A percentile compares a stretch with the other conserved stretches of the same genome.
phyloP scores from a whole-genome alignment of 768 basidiomycete genomes.

The Lepiota brunneoincarnata region DNA sequence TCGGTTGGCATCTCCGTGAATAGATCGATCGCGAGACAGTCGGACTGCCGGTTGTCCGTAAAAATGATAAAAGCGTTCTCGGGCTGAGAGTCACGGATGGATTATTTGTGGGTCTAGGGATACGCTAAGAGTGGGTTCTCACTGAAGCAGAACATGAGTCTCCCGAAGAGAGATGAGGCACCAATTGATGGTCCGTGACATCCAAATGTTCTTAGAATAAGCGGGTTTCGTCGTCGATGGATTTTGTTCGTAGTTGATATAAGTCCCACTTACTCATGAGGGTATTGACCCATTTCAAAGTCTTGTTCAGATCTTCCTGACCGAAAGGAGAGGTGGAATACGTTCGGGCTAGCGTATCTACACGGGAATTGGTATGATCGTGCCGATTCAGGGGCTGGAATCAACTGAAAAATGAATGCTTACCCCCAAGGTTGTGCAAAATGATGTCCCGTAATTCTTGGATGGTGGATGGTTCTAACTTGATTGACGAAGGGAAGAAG shows the following conservation, averaged over 20 bases:
- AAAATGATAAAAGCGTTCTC: constrained; percentile 41
- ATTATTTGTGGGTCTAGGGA: neutral
- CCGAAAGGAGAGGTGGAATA: constrained; percentile 38
- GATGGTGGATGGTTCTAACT: constrained; percentile 22
- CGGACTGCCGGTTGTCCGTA: constrained; percentile 46
- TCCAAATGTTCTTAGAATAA: neutral
- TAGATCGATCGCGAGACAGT: constrained; percentile 41
- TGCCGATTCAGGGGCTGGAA: neutral
- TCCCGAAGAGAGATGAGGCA: neutral
- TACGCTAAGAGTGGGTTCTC: neutral
- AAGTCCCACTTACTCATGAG: constrained; percentile 28
- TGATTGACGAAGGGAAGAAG: constrained; percentile 29
- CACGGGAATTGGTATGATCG: neutral
- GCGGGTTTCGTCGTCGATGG: too few species aligned
- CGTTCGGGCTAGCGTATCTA: constrained; percentile 38
- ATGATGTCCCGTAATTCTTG: constrained; percentile 36
- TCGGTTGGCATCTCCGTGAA: constrained; percentile 25
- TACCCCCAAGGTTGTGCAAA: constrained; percentile 37
- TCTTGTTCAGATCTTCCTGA: constrained; percentile 32
- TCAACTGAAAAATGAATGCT: neutral
- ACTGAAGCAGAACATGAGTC: constrained; percentile 5
- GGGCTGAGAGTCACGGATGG: constrained; percentile 19
- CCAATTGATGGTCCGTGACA: neutral
- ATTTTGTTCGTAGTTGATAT: neutral
- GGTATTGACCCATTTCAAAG: constrained; percentile 30